Conservation (phyloP, 2,329 filamentous ascomycete genomes). For the Fusarium humuli region DNA sequence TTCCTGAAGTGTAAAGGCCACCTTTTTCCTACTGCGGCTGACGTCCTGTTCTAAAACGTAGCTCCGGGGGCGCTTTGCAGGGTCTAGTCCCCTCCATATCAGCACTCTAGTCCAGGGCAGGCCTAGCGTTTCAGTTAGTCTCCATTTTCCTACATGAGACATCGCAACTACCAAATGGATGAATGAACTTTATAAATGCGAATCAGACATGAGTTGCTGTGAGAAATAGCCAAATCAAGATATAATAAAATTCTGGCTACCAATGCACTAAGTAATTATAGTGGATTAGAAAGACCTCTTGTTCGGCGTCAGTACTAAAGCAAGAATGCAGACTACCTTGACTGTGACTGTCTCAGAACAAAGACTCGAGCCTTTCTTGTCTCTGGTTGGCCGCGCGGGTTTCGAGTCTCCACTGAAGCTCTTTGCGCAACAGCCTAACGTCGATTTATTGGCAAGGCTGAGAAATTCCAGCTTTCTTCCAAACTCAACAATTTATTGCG, state of each 20-base stretch:
- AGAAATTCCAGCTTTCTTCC: slow-evolving; percentile 41
- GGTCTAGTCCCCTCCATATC: slow-evolving; percentile 22
- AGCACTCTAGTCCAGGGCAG: slow-evolving; percentile 24
- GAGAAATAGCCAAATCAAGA: not conserved
- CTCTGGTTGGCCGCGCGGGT: slow-evolving; percentile 13
- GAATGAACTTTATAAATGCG: slow-evolving; percentile 2
- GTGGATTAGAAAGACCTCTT: not conserved
- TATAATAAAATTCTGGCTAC: not conserved
- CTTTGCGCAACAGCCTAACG: slow-evolving; percentile 35
- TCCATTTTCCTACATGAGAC: not conserved
- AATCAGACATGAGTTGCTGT: not conserved
- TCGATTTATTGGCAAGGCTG: slow-evolving; percentile 41
- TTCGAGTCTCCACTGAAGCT: slow-evolving; percentile 25
- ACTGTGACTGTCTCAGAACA: not conserved
- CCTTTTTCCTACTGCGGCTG: slow-evolving; percentile 43
- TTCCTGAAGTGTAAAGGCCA: slow-evolving; percentile 36
- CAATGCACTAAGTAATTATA: rapidly evolving
- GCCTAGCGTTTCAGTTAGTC: slow-evolving; percentile 1
- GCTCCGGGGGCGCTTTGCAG: slow-evolving; percentile 24
- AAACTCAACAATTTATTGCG: slow-evolving; percentile 23
- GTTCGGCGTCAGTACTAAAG: not conserved
- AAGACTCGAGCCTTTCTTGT: slow-evolving; percentile 9
- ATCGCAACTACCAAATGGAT: not conserved
- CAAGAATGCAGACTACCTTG: not conserved
- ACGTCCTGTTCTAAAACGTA: slow-evolving; percentile 37